Percentiles rank a stretch among this genome's conserved stretches.
Conservation (phyloP, 73 alveolate genomes). For the Blepharisma stoltei region DNA sequence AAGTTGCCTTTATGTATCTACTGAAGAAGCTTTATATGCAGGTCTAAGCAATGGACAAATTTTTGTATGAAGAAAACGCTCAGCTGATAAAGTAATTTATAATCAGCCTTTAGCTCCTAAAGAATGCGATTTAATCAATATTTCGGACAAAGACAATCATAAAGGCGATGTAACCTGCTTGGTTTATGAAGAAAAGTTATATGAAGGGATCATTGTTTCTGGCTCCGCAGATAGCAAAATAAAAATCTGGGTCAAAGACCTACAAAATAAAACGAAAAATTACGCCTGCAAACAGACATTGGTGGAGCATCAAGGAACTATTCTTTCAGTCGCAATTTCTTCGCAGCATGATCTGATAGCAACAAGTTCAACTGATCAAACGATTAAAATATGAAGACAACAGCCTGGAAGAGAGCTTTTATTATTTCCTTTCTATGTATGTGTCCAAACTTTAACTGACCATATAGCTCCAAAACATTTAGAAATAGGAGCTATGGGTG, state of each 20-base stretch:
- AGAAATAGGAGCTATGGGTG: conserved; percentile 45
- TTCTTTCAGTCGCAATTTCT: conserved; percentile 64
- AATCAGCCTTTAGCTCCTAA: background rate
- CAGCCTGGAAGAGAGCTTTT: conserved; percentile 85
- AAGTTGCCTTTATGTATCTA: background rate
- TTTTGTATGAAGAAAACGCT: conserved; percentile 13
- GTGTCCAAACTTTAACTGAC: conserved; percentile 67
- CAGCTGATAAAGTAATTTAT: conserved; percentile 15
- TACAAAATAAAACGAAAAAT: conserved; percentile 33
- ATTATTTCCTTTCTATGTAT: conserved; percentile 87
- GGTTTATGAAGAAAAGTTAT: conserved; percentile 42
- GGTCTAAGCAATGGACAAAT: conserved; percentile 20
- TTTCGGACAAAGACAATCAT: conserved; percentile 24
- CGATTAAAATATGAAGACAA: conserved; percentile 73
- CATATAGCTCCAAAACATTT: conserved; percentile 70
- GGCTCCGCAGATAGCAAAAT: conserved; percentile 65
- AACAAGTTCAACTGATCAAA: conserved; percentile 76
- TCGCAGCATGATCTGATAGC: conserved; percentile 57
- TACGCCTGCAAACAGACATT: conserved; percentile 61
- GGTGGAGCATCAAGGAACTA: conserved; percentile 70
- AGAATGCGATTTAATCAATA: conserved; percentile 6
- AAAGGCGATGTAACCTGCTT: conserved; percentile 66
- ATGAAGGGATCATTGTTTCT: conserved; percentile 44
- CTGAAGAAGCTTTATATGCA: conserved; percentile 11
- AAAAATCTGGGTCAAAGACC: conserved; percentile 71